Percentiles rank a stretch among this genome's conserved stretches.
Conservation (phyloP, 2,329 filamentous ascomycete genomes). For the Fusarium bulbicola region DNA sequence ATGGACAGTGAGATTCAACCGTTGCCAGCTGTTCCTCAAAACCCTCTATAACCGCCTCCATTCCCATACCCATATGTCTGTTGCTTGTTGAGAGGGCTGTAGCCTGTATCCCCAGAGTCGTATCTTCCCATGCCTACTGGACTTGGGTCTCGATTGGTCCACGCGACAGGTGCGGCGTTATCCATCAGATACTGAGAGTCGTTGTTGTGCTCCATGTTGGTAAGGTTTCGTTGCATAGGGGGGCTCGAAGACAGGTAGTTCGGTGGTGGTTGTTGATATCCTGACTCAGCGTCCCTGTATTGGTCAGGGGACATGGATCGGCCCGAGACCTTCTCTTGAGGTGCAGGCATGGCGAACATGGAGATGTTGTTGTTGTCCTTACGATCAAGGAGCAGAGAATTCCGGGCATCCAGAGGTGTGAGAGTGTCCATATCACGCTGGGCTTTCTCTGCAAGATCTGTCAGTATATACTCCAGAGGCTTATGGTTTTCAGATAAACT, state of each 20-base stretch:
- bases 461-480: constrained; percentile 35
- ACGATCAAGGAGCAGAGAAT: constrained; percentile 80
- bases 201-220: constrained; percentile 47
- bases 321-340: constrained; percentile 47
- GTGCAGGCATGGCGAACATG: constrained; percentile 55
- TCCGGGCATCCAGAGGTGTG: constrained; percentile 86
- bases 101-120: constrained; percentile 34
- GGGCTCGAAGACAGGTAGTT: constrained; percentile 40
- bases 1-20: constrained; percentile 21
- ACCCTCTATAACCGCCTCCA: constrained; percentile 40
- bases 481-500: constrained; percentile 47
- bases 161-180: constrained; percentile 53
- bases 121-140: constrained; percentile 27
- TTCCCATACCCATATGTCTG: constrained; percentile 38
- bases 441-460: constrained; percentile 70
- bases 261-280: constrained; percentile 29
- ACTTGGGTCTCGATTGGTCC: constrained; percentile 39
- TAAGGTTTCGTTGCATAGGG: constrained; percentile 50
- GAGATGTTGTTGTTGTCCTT: constrained; percentile 50
- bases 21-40: constrained; percentile 23
- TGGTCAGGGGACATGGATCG: constrained; percentile 48
- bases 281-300: constrained; percentile 41
- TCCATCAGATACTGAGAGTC: constrained; percentile 52
- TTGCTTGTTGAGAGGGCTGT: constrained; percentile 27
- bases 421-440: constrained; percentile 82